phyloP scores from a whole-genome alignment of 495 filamentous ascomycete genomes.

The Penicillium egyptiacum region DNA sequence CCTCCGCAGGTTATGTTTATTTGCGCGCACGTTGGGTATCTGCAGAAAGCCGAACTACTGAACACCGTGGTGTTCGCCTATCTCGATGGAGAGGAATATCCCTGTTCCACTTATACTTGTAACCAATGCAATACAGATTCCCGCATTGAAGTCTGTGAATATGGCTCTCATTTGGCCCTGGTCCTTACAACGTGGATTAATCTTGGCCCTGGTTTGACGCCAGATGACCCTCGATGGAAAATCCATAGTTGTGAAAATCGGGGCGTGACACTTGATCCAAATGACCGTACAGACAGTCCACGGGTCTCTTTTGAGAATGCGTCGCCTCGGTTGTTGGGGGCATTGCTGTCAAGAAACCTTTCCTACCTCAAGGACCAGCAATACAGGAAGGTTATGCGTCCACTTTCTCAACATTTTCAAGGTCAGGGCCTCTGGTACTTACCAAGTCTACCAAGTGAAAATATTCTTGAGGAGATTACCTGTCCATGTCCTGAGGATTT shows the following conservation, averaged over 20 bases:
- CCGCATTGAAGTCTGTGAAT: background rate
- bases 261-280: background rate
- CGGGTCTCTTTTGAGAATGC: constrained; percentile 8
- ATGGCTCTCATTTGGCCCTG: background rate
- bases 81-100: background rate
- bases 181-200: constrained; percentile 11
- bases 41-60: background rate
- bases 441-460: background rate
- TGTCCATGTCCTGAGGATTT: too few species aligned
- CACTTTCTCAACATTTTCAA: too few species aligned
- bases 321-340: constrained; percentile 3
- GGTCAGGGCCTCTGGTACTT: too few species aligned
- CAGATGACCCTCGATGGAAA: constrained; percentile 2
- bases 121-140: constrained; percentile 1
- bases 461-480: background rate
- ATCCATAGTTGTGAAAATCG: background rate
- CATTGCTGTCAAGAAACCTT: constrained; percentile 6
- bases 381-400: constrained; percentile 2
- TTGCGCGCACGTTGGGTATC: background rate
- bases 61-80: background rate
- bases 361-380: constrained; percentile 2
- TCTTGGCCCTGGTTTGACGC: constrained; percentile 6
- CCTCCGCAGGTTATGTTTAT: background rate
- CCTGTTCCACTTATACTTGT: background rate
- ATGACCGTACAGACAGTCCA: background rate